A percentile compares a stretch with the other conserved stretches of the same genome.
These are phyloP conservation scores for Sanguinoderma infundibulare DNA, from an alignment of 1,284 basidiomycete genomes.

Conservation along the genomic window DNA sequence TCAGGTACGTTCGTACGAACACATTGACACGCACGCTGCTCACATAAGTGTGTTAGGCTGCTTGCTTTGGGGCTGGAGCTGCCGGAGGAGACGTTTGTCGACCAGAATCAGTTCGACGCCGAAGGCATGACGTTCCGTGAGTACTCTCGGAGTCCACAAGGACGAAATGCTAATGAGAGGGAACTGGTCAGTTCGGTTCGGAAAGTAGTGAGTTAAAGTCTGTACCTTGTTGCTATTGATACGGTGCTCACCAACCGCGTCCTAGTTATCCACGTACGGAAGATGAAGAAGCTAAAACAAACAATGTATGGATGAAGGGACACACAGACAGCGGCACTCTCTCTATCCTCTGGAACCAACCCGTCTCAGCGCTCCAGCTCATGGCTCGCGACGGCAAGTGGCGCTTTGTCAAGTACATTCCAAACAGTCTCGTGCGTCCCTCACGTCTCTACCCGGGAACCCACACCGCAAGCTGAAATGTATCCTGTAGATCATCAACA, in stretches of 20 bases:
- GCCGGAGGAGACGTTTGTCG: slow-evolving; percentile 38
- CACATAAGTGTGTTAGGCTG: slow-evolving; percentile 38
- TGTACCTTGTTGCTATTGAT: too few species aligned
- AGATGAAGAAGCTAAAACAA: slow-evolving; percentile 55
- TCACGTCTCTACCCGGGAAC: background rate
- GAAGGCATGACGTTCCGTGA: slow-evolving; percentile 33
- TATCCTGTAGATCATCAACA: slow-evolving; percentile 56
- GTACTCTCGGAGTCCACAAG: background rate
- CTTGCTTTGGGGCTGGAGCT: slow-evolving; percentile 42
- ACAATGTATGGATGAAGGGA: slow-evolving; percentile 63
- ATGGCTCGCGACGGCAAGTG: slow-evolving; percentile 52
- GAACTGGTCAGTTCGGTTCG: slow-evolving; percentile 32
- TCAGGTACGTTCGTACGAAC: slow-evolving; percentile 40
- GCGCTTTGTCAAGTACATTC: slow-evolving; percentile 64
- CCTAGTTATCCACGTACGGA: slow-evolving; percentile 36
- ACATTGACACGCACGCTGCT: background rate
- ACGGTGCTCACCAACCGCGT: background rate
- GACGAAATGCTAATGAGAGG: background rate
- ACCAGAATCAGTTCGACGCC: slow-evolving; percentile 33
- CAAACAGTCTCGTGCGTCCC: slow-evolving; percentile 54
- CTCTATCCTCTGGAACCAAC: slow-evolving; percentile 44
- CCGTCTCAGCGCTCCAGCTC: slow-evolving; percentile 58
- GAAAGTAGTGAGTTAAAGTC: slow-evolving; percentile 37
- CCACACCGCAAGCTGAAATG: slow-evolving; percentile 45
- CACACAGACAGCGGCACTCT: slow-evolving; percentile 43